These are phyloP conservation scores for Tanacetum coccineum DNA, from an alignment of 129 eudicot species.

Conservation along the genomic window DNA sequence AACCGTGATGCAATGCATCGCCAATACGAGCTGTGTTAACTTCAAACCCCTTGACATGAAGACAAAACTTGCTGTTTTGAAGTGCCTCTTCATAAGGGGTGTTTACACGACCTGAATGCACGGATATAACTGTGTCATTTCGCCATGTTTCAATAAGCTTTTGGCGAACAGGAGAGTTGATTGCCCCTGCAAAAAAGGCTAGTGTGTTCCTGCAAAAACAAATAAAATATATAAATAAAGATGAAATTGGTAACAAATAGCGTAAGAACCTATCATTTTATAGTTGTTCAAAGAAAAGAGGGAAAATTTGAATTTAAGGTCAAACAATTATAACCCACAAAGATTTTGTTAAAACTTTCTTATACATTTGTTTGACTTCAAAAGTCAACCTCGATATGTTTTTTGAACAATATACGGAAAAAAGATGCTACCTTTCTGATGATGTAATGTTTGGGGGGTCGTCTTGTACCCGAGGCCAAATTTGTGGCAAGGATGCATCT, in stretches of 20 bases:
- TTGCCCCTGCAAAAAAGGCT: slow-evolving; percentile 84
- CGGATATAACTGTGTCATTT: slow-evolving; percentile 52
- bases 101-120: slow-evolving; percentile 49
- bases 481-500: slow-evolving; percentile 83
- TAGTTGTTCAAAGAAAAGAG: too few species aligned
- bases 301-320: neutral
- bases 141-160: slow-evolving; percentile 55
- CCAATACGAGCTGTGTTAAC: slow-evolving; percentile 90
- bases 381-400: neutral
- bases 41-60: slow-evolving; percentile 89
- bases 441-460: slow-evolving; percentile 38
- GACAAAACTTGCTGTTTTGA: slow-evolving; percentile 67
- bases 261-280: too few species aligned
- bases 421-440: slow-evolving; percentile 49
- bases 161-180: slow-evolving; percentile 79
- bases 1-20: slow-evolving; percentile 74
- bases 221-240: neutral
- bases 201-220: slow-evolving; percentile 52
- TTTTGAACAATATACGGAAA: slow-evolving; percentile 6
- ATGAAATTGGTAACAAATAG: too few species aligned
- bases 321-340: neutral
- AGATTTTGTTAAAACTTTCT: neutral
- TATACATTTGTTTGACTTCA: neutral
- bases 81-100: slow-evolving; percentile 63
- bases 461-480: slow-evolving; percentile 74